A percentile compares a stretch with the other conserved stretches of the same genome.
phyloP scores from a whole-genome alignment of 495 filamentous ascomycete species.

The Penicillium daleae region DNA sequence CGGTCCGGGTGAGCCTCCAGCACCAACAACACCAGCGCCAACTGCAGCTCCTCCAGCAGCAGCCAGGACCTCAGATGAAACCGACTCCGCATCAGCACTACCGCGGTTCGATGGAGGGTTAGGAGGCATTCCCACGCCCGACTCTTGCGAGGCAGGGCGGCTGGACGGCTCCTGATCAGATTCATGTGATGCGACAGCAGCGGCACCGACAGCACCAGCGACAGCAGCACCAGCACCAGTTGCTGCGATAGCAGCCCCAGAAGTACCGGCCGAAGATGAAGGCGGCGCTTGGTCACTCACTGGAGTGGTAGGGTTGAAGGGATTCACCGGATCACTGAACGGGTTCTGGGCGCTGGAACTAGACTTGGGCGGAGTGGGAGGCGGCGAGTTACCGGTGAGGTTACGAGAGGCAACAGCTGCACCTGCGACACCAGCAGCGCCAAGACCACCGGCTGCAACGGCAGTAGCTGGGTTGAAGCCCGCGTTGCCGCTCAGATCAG shows the following conservation, averaged over 20 bases:
- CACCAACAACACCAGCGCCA: conserved; percentile 45
- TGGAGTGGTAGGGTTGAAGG: conserved; percentile 46
- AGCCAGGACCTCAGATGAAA: conserved; percentile 39
- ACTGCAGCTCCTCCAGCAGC: conserved; percentile 32
- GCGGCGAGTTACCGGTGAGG: conserved; percentile 41
- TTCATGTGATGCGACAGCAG: conserved; percentile 37
- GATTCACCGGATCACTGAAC: conserved; percentile 54
- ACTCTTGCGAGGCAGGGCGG: conserved; percentile 31
- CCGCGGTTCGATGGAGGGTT: conserved; percentile 21
- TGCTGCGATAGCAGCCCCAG: conserved; percentile 31
- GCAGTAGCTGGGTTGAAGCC: conserved; percentile 37
- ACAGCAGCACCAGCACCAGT: conserved; percentile 44
- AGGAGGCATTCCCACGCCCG: conserved; percentile 20
- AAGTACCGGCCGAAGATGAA: conserved; percentile 30
- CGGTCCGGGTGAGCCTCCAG: conserved; percentile 49
- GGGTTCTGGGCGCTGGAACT: conserved; percentile 48
- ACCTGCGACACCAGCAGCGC: conserved; percentile 33
- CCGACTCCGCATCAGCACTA: conserved; percentile 35
- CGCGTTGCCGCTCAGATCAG: conserved; percentile 58
- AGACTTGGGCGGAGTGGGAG: conserved; percentile 44
- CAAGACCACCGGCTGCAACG: conserved; percentile 28
- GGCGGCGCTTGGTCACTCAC: conserved; percentile 19
- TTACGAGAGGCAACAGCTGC: conserved; percentile 39
- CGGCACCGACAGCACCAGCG: conserved; percentile 36
- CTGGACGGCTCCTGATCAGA: conserved; percentile 39